Evolutionary conservation across 106 monocot genomes (phyloP), one percentile per base, ranked within the genome.

Genomic region (Dendrobium officinale): DNA sequence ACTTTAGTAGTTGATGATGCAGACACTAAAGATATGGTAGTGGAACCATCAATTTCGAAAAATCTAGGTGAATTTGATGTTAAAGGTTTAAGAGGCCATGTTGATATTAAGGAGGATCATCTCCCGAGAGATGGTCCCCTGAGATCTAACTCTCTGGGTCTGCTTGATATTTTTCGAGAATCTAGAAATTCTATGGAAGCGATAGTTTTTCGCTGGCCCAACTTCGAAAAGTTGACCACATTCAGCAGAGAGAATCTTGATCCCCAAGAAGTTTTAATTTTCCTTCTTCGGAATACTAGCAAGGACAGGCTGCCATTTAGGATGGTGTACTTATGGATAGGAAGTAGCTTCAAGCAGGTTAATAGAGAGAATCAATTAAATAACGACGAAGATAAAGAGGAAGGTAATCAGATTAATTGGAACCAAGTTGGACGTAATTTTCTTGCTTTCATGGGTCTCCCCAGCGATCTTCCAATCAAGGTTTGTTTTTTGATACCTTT

Each of bases 271-370:
- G 89, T 91, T 40, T 77, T 89, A 47, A 45, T 95, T 79, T 82
- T 90, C 79, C 82, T 95, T 79, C 78, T 81, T 80, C 55, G 55
- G 70, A 51, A 76, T 80, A 82, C 22, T 37, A 11, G n/a, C 79
- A 82, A 75, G 78, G 75, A 29, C 27, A 75, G 42, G 42, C 41
- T 47, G 42, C 29, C n/a, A 49, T 82, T 45, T 77, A 80, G 66
- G 77, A 75, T 70, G 59, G 75, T 95, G 55, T 89, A 86, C 80
- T 29, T 95, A 67, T 95, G 90, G 87, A 67, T 89, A 82, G 92
- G 91, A 13, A 88, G 89, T 29, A 80, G 78, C 42, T 85, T 79
- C 80, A 79, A 83, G 67, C 79, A 81, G 29, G 54, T 66, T 56
- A 80, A 78, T 58, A 33, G 41, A 4, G 55, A 78, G 49, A 72